Percentiles rank a stretch among this genome's conserved stretches.
phyloP scores from a whole-genome alignment of 2,329 filamentous ascomycete species.

The Botrytis fragariae region DNA sequence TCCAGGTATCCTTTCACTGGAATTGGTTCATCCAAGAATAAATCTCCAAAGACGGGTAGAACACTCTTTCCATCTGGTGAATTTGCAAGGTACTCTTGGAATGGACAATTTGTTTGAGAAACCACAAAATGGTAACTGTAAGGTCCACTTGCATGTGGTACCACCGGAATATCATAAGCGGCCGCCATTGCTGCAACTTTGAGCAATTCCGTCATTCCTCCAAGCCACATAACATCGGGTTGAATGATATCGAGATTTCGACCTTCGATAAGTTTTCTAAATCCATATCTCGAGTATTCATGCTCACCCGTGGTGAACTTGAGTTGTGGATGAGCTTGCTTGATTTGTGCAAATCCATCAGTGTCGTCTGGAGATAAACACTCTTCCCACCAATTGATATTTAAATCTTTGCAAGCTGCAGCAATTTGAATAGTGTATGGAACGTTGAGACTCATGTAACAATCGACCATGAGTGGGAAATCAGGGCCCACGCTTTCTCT shows the following conservation, averaged over 20 bases:
- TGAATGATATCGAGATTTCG: constrained; percentile 93
- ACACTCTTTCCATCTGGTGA: constrained; percentile 88
- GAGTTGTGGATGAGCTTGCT: constrained; percentile 82
- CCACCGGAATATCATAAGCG: constrained; percentile 90
- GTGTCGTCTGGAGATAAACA: constrained; percentile 88
- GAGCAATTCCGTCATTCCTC: constrained; percentile 86
- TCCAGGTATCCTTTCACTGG: constrained; percentile 79
- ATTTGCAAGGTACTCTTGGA: constrained; percentile 95
- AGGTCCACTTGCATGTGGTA: constrained; percentile 89
- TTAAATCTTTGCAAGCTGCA: constrained; percentile 75
- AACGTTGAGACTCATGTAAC: constrained; percentile 95
- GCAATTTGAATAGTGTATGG: constrained; percentile 89
- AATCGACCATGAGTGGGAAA: constrained; percentile 92
- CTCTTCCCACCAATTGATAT: constrained; percentile 98
- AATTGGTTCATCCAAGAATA: constrained; percentile 89
- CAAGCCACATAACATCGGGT: constrained; percentile 97
- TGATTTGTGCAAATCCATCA: constrained; percentile 85
- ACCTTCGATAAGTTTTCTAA: constrained; percentile 89
- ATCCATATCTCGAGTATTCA: constrained; percentile 91
- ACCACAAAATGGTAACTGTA: constrained; percentile 97
- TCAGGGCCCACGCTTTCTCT: constrained; percentile 81
- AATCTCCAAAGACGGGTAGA: constrained; percentile 84
- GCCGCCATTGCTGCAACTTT: constrained; percentile 86
- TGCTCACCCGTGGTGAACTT: constrained; percentile 97
- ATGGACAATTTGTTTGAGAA: constrained; percentile 87